Evolutionary conservation across 331 rosid genomes (phyloP).

Genomic region (Pyrus hybrid): DNA sequence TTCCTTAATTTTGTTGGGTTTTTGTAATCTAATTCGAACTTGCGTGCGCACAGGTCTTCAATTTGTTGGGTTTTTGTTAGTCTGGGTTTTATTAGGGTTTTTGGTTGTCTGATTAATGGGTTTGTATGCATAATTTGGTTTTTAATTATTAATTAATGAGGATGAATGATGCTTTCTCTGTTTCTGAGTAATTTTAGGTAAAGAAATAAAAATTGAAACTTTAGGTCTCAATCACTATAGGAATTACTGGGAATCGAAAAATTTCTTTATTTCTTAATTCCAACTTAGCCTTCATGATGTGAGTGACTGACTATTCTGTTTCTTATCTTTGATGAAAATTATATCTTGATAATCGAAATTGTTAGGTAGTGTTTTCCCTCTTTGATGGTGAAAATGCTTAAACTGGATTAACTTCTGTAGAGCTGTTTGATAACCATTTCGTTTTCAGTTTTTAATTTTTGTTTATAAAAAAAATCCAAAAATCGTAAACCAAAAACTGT

Average conservation of each 20-base stretch:
- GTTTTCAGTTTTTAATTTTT: too few relatives aligned
- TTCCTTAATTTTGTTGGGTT: background rate
- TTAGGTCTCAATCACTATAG: background rate
- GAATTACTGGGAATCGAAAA: background rate
- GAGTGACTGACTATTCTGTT: background rate
- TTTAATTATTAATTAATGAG: background rate
- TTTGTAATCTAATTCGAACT: background rate
- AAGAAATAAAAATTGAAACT: background rate
- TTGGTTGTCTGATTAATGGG: background rate
- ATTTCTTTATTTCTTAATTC: background rate
- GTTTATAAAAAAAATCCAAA: too few relatives aligned
- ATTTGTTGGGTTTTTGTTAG: background rate
- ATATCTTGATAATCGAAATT: background rate
- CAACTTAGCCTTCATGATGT: background rate
- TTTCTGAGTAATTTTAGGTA: background rate
- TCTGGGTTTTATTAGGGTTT: background rate
- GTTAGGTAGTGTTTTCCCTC: background rate
- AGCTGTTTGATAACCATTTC: too few relatives aligned
- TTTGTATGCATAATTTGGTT: background rate
- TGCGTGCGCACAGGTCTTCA: background rate
- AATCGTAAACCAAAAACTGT: too few relatives aligned
- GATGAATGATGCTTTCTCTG: background rate
- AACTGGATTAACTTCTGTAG: background rate
- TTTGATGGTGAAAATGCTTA: background rate
- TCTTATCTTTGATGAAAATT: background rate